Percentiles rank a stretch among this genome's conserved stretches.
phyloP scores from a whole-genome alignment of 2,329 filamentous ascomycete species.

The Sporothrix pallida region DNA sequence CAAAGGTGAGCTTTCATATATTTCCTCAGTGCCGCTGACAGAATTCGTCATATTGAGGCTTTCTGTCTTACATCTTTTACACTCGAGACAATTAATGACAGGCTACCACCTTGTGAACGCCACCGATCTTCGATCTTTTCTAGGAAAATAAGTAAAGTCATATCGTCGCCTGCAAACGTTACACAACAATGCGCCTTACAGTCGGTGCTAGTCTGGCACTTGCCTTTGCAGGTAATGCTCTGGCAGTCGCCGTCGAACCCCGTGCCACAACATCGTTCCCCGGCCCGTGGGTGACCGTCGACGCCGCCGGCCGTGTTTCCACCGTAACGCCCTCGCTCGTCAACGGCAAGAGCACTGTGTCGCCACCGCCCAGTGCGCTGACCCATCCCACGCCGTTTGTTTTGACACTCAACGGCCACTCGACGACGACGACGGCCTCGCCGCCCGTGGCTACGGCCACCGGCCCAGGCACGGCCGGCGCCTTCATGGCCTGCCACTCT shows the following conservation, averaged over 20 bases:
- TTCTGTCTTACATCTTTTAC: background rate
- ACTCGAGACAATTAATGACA: background rate
- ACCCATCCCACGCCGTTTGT: slow-evolving; percentile 43
- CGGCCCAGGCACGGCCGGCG: slow-evolving; percentile 39
- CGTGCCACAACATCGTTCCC: slow-evolving; percentile 35
- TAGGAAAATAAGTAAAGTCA: background rate
- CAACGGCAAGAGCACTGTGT: slow-evolving; percentile 42
- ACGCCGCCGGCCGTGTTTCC: slow-evolving; percentile 40
- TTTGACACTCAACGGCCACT: slow-evolving; percentile 39
- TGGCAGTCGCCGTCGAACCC: background rate
- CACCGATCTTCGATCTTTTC: too few relatives aligned
- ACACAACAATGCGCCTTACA: background rate
- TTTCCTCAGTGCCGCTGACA: too few relatives aligned
- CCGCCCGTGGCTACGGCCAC: slow-evolving; percentile 44
- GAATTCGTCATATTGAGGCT: too few relatives aligned
- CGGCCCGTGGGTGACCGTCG: slow-evolving; percentile 45
- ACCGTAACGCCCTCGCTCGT: slow-evolving; percentile 43
- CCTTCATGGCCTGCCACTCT: slow-evolving; percentile 44
- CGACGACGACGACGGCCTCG: slow-evolving; percentile 44
- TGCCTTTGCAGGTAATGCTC: background rate
- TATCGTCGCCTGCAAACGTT: too few relatives aligned
- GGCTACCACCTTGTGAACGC: too few relatives aligned
- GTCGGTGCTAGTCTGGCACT: background rate
- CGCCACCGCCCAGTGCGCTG: slow-evolving; percentile 42
- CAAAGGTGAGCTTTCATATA: too few relatives aligned